These are phyloP conservation scores for Fraxinus sp. DNA, from an alignment of 305 asterid species.

Conservation along the genomic window DNA sequence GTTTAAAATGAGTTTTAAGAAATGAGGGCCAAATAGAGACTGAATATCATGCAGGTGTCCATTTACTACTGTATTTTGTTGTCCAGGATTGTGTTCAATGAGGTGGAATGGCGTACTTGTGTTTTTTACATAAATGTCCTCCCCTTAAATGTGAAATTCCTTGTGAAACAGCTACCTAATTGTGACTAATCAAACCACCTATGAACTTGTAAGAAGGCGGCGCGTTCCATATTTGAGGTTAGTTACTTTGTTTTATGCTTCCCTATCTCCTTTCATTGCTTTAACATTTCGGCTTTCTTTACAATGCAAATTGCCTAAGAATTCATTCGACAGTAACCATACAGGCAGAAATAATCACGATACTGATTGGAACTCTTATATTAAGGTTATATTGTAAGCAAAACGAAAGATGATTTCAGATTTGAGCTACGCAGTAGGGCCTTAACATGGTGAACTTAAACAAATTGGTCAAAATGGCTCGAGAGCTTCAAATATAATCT, in stretches of 20 bases:
- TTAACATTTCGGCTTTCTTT: constrained; percentile 2
- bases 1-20: background rate
- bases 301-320: background rate
- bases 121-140: background rate
- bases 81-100: constrained; percentile 6
- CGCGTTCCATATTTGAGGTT: constrained; percentile 83
- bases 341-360: background rate
- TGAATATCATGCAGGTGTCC: background rate
- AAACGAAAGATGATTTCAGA: background rate
- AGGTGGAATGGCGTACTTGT: constrained; percentile 1
- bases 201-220: constrained; percentile 85
- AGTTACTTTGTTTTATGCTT: constrained; percentile 23
- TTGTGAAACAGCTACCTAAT: constrained; percentile 70
- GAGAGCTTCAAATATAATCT: background rate
- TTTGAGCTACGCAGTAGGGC: background rate
- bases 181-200: constrained; percentile 89
- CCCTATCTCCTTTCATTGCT: background rate
- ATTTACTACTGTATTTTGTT: constrained; percentile 15
- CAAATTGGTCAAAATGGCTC: background rate
- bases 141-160: constrained; percentile 20
- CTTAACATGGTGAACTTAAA: background rate
- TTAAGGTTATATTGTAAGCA: background rate
- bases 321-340: background rate
- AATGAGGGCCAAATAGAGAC: background rate
- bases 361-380: background rate